Evolutionary conservation across 116 monocot species (phyloP).

Genomic region (Papilionanthe hybrid): DNA sequence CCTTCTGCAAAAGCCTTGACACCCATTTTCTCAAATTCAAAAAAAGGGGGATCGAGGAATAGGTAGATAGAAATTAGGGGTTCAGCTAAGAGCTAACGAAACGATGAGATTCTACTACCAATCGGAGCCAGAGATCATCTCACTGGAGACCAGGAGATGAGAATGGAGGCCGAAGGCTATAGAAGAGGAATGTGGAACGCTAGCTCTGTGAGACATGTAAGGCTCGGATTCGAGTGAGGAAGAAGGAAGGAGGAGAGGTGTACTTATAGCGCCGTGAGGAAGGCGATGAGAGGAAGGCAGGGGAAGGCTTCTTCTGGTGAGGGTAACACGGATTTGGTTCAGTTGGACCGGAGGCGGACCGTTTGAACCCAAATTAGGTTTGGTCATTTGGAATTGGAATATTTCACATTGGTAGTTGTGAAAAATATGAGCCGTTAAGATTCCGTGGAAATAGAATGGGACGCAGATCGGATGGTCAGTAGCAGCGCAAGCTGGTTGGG

Average conservation of each 20-base stretch:
- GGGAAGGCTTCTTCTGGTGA: slow-evolving; percentile 1
- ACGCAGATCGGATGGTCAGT: no score
- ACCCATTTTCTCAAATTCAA: slow-evolving; percentile 21
- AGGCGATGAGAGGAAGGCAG: not conserved
- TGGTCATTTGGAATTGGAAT: no score
- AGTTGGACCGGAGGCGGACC: not conserved
- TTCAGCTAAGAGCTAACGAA: not conserved
- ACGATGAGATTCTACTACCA: slow-evolving; percentile 9
- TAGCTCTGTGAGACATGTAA: slow-evolving; percentile 30
- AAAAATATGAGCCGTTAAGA: no score
- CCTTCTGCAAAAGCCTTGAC: slow-evolving; percentile 53
- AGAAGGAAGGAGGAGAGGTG: not conserved
- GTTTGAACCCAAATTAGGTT: not conserved
- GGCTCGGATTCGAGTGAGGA: not conserved
- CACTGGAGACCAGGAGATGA: slow-evolving; percentile 47
- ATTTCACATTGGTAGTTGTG: no score
- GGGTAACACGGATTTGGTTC: not conserved
- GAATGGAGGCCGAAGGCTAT: slow-evolving; percentile 42
- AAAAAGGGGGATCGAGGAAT: not conserved
- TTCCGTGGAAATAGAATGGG: no score
- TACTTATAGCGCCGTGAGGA: not conserved
- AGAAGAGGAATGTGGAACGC: slow-evolving; percentile 32
- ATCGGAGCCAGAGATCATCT: slow-evolving; percentile 33
- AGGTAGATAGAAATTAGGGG: not conserved
- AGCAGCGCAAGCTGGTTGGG: no score